phyloP scores from a whole-genome alignment of 768 basidiomycete species.

The Psilocybe sp. region DNA sequence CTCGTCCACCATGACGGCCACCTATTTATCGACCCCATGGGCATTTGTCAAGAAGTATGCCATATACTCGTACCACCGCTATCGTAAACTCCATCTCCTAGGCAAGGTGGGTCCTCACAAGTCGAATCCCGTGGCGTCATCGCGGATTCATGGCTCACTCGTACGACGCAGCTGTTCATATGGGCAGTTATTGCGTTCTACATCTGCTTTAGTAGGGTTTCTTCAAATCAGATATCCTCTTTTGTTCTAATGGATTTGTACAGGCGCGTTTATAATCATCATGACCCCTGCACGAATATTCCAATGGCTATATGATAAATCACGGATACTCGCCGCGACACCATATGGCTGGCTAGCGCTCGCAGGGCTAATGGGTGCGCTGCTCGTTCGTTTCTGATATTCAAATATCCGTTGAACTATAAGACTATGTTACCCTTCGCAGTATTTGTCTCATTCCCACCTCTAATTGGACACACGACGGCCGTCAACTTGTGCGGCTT shows the following conservation, averaged over 20 bases:
- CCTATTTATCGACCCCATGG: conserved; percentile 12
- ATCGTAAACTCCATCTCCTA: conserved; percentile 45
- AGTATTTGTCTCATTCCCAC: conserved; percentile 57
- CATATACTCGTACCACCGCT: conserved; percentile 33
- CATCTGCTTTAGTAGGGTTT: conserved; percentile 34
- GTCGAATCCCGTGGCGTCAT: conserved; percentile 6
- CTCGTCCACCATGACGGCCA: conserved; percentile 20
- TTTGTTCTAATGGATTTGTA: neutral
- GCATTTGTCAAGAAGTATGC: conserved; percentile 32
- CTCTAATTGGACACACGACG: conserved; percentile 67
- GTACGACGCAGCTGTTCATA: conserved; percentile 46
- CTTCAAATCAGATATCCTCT: neutral
- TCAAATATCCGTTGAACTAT: neutral
- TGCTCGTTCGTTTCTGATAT: neutral
- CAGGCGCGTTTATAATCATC: conserved; percentile 41
- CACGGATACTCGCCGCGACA: conserved; percentile 56
- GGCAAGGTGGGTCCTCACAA: conserved; percentile 47
- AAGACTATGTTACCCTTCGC: conserved; percentile 1
- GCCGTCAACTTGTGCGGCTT: conserved; percentile 72
- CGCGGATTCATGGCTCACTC: neutral
- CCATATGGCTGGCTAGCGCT: conserved; percentile 64
- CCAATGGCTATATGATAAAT: conserved; percentile 69
- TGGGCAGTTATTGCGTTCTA: conserved; percentile 62
- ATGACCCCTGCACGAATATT: conserved; percentile 65
- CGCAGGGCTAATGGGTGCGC: conserved; percentile 47